Percentiles rank a stretch among this genome's conserved stretches.
These are phyloP conservation scores for Kuraishia molischiana DNA, from an alignment of 805 yeast species.

Conservation along the genomic window DNA sequence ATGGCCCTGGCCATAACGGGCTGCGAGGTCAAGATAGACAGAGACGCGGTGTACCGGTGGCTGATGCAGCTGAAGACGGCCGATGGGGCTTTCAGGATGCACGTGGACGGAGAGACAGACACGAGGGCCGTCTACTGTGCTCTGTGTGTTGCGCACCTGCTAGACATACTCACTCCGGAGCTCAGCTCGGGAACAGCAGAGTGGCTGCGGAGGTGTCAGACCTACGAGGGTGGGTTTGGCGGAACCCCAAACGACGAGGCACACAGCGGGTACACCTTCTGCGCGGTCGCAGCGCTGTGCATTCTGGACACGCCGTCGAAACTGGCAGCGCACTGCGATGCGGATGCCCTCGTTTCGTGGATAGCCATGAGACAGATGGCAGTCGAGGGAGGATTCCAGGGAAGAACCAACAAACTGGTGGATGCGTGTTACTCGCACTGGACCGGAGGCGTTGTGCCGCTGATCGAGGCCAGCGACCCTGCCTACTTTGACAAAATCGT, in stretches of 20 bases:
- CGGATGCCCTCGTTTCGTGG: slow-evolving; percentile 56
- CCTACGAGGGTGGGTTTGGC: slow-evolving; percentile 93
- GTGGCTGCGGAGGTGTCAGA: slow-evolving; percentile 69
- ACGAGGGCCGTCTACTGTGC: slow-evolving; percentile 84
- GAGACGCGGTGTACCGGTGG: slow-evolving; percentile 49
- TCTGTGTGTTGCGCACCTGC: slow-evolving; percentile 56
- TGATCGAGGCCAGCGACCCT: slow-evolving; percentile 42
- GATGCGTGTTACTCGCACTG: slow-evolving; percentile 96
- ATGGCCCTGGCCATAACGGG: slow-evolving; percentile 48
- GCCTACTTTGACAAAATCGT: slow-evolving; percentile 11
- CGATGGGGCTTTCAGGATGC: slow-evolving; percentile 76
- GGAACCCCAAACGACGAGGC: slow-evolving; percentile 83
- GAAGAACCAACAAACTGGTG: slow-evolving; percentile 86
- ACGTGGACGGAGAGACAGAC: slow-evolving; percentile 73
- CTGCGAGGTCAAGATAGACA: slow-evolving; percentile 35
- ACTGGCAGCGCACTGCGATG: slow-evolving; percentile 27
- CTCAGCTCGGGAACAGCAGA: slow-evolving; percentile 39
- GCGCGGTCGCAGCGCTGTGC: slow-evolving; percentile 65
- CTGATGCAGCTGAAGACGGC: slow-evolving; percentile 47
- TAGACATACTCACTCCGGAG: slow-evolving; percentile 54
- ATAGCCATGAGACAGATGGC: slow-evolving; percentile 53
- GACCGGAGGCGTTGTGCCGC: slow-evolving; percentile 74
- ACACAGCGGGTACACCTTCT: slow-evolving; percentile 94
- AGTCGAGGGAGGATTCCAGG: slow-evolving; percentile 82
- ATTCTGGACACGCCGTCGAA: slow-evolving; percentile 29